Evolutionary conservation across 352 stramenopile genomes (phyloP), one percentile per base, ranked within the genome.

Genomic region (Phytophthora pseudosyringae): DNA sequence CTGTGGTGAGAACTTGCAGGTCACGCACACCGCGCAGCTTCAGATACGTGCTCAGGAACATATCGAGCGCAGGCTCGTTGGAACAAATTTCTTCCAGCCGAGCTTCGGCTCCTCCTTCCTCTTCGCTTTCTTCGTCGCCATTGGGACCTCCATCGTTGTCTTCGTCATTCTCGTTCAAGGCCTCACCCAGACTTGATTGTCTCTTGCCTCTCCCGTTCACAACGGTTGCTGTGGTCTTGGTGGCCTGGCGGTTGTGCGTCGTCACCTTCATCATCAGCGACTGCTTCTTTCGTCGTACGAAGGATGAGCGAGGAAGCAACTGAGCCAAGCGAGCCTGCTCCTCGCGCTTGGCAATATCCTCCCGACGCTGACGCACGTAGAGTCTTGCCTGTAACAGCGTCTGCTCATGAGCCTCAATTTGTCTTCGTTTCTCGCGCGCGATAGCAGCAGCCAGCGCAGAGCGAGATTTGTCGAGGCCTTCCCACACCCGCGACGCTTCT

Each of bases 211-310:
- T 43, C 1, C 48, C 40, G n/a, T 40, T 47, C 2, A 55, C 15
- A 7, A 60, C 47, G 41, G 15, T 56, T 5, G 36, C 13, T 39
- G 33, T 57, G 15, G 61, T 70, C 0, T 55, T 64, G 2, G 57
- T 50, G 9, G 47, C 63, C 10, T 75, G 60, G 3, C 45, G 51
- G 38, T 74, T 72, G 59, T 81, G 59, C 12, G 64, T 61, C 43
- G 45, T 64, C 45, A 71, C 66, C 54, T 83, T 87, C 64, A 83
- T 86, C 73, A 88, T 83, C 81, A 84, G 88, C 16, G 71, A 86
- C 51, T 82, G 80, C 67, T 86, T 90, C 75, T 88, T 90, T 52
- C 71, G 78, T 15, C 74, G 76, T 15, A 88, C 76, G 53, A 90
- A 90, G 6, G 78, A 88, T 7, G 81, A 90, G 5, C 80, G 78